A percentile compares a stretch with the other conserved stretches of the same genome.
These are phyloP conservation scores for Plasmodium relictum DNA, from an alignment of 169 alveolate genomes.

Conservation along the genomic window DNA sequence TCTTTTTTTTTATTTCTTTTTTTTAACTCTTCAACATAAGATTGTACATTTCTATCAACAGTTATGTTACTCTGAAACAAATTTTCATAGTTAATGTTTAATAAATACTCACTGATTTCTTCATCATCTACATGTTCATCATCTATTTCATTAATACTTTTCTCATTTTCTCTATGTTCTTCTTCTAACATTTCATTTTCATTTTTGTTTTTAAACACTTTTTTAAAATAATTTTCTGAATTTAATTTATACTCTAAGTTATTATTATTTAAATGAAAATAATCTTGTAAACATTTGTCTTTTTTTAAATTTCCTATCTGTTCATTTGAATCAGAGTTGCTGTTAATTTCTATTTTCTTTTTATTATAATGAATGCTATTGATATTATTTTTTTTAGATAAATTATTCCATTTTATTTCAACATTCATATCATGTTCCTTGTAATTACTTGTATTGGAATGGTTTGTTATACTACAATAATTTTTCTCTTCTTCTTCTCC, in stretches of 20 bases:
- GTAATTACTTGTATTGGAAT: too few relatives aligned
- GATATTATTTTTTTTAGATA: not conserved
- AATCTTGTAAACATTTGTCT: not conserved
- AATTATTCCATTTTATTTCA: not conserved
- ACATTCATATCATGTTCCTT: not conserved
- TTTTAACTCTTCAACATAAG: slow-evolving; percentile 47
- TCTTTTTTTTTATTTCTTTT: slow-evolving; percentile 41
- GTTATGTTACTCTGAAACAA: slow-evolving; percentile 39
- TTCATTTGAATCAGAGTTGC: slow-evolving; percentile 10
- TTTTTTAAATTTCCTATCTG: not conserved
- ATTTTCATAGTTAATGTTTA: slow-evolving; percentile 52
- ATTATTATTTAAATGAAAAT: not conserved
- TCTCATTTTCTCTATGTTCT: not conserved
- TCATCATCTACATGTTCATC: slow-evolving; percentile 8
- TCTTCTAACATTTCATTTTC: not conserved
- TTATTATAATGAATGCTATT: not conserved
- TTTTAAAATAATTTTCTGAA: too few relatives aligned
- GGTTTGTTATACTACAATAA: not conserved
- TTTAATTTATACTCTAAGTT: too few relatives aligned
- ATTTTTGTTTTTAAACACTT: too few relatives aligned
- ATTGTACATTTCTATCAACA: slow-evolving; percentile 30
- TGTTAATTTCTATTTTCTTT: slow-evolving; percentile 12
- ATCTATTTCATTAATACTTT: not conserved
- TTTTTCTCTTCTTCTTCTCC: not conserved
- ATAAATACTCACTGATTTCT: slow-evolving; percentile 48